phyloP scores from a whole-genome alignment of 805 yeast species.

The Cephaloascus albidus region DNA sequence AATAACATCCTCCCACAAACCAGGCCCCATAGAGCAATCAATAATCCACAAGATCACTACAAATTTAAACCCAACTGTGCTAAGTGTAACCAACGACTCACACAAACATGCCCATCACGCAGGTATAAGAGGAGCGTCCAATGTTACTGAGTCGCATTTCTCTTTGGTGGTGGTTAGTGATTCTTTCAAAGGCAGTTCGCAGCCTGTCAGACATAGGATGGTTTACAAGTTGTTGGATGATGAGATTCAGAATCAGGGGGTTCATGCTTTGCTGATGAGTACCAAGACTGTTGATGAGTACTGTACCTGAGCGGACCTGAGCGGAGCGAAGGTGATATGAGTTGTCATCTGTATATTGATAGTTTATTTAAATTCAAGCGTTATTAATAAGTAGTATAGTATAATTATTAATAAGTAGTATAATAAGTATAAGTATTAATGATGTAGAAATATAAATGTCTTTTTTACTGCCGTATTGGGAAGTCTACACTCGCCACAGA shows the following conservation, averaged over 20 bases:
- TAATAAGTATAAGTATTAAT: no score
- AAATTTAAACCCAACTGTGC: constrained; percentile 32
- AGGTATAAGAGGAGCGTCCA: constrained; percentile 66
- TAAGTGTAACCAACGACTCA: constrained; percentile 68
- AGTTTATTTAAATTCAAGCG: no score
- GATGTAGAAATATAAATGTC: no score
- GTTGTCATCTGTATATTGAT: no score
- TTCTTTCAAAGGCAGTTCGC: constrained; percentile 50
- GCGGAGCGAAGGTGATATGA: no score
- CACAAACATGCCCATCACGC: constrained; percentile 83
- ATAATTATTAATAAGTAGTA: no score
- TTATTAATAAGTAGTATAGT: no score
- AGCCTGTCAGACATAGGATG: constrained; percentile 72
- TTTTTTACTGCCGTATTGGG: no score
- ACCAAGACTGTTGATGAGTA: no score
- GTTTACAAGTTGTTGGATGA: constrained; percentile 62
- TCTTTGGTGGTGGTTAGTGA: constrained; percentile 65
- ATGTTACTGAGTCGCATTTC: constrained; percentile 76
- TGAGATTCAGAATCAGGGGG: constrained; percentile 61
- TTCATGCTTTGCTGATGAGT: constrained; percentile 83
- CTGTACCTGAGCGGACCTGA: no score
- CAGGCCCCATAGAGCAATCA: constrained; percentile 40
- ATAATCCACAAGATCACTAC: constrained; percentile 34
- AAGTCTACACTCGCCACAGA: no score
- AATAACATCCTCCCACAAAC: constrained; percentile 2